Conservation (phyloP, 2,329 filamentous ascomycete species). For the Botryotinia calthae region DNA sequence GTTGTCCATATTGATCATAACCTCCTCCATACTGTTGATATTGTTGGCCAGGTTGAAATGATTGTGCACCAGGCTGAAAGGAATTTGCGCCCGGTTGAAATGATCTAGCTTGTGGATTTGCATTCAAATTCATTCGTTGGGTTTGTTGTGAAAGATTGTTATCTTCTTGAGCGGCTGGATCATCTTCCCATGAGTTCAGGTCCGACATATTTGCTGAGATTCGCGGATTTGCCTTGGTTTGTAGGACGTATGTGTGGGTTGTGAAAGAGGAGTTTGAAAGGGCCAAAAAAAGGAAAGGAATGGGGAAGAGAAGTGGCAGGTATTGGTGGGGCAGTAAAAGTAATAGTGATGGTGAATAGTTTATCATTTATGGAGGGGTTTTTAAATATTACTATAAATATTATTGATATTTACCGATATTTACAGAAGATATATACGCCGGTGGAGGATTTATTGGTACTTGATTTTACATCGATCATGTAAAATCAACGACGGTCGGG, state of each 20-base stretch:
- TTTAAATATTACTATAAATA: background rate
- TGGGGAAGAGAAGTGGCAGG: conserved; percentile 1
- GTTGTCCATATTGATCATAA: conserved; percentile 55
- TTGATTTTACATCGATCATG: no score
- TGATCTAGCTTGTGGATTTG: conserved; percentile 43
- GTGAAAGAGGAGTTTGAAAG: background rate
- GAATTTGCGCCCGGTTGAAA: conserved; percentile 67
- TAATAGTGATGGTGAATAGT: background rate
- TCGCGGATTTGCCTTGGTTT: background rate
- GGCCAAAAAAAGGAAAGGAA: background rate
- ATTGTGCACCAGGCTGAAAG: conserved; percentile 69
- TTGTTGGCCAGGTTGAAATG: conserved; percentile 70
- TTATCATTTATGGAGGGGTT: conserved; percentile 14
- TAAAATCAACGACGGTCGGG: no score
- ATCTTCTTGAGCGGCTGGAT: conserved; percentile 72
- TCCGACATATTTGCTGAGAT: conserved; percentile 64
- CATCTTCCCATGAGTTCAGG: conserved; percentile 94
- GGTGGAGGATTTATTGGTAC: no score
- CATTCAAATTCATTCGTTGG: conserved; percentile 71
- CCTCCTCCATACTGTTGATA: conserved; percentile 59
- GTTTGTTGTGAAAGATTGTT: conserved; percentile 69
- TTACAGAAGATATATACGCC: no score
- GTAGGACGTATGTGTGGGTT: background rate
- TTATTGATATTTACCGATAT: background rate
- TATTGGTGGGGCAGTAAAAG: conserved; percentile 17